Conservation (phyloP, 23 red algal genomes). For the Rhodosorus marinus region DNA sequence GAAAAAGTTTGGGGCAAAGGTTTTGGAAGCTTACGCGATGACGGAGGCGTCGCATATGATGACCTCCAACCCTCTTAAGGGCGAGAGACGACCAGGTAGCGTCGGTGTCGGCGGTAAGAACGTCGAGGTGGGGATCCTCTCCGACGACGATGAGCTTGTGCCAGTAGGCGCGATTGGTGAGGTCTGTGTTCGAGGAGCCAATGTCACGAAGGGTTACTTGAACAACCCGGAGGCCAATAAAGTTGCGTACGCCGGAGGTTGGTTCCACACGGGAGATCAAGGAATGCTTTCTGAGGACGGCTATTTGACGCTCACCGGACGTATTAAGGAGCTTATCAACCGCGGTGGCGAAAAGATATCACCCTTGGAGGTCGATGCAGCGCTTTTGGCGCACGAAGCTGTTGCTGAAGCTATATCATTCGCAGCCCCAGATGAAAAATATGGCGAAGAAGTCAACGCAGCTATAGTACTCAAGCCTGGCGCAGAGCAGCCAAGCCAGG, state of each 20-base stretch:
- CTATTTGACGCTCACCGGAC: constrained; percentile 66
- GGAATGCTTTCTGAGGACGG: constrained; percentile 60
- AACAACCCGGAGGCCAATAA: constrained; percentile 52
- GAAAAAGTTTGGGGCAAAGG: constrained; percentile 24
- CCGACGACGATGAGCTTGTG: constrained; percentile 12
- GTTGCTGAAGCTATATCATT: constrained; percentile 76
- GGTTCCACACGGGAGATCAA: constrained; percentile 94
- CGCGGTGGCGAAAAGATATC: constrained; percentile 89
- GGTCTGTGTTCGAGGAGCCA: constrained; percentile 66
- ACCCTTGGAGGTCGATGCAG: constrained; percentile 76
- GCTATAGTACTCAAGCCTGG: constrained; percentile 55
- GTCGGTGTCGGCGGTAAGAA: constrained; percentile 32
- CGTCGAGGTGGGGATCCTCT: constrained; percentile 24
- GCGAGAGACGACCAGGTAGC: constrained; percentile 23
- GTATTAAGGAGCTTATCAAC: constrained; percentile 95
- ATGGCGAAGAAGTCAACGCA: constrained; percentile 72
- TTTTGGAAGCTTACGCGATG: constrained; percentile 86
- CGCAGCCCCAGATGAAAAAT: constrained; percentile 74
- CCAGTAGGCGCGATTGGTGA: constrained; percentile 30
- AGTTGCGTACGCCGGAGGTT: constrained; percentile 51
- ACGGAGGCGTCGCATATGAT: constrained; percentile 85
- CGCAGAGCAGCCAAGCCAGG: constrained; percentile 3
- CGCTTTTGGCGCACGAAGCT: constrained; percentile 25
- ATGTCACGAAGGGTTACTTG: constrained; percentile 62
- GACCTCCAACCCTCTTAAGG: constrained; percentile 63